phyloP scores from a whole-genome alignment of 192 early-diverging fungal species.

The Umbelopsis vinacea region DNA sequence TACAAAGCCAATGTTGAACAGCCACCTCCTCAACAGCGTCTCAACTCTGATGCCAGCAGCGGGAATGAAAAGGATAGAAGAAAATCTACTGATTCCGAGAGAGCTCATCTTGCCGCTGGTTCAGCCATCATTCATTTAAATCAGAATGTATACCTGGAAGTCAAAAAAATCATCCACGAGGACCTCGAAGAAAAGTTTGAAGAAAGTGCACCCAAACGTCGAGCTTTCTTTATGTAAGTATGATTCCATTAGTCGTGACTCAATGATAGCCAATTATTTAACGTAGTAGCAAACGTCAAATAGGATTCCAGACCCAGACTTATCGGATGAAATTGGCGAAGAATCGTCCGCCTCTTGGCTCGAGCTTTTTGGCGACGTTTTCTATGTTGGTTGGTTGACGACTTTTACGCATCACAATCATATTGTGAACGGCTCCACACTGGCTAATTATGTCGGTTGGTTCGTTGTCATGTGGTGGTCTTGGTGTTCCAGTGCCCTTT shows the following conservation, averaged over 20 bases:
- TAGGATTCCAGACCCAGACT: conserved; percentile 37
- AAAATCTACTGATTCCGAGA: conserved; percentile 6
- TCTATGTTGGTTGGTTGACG: conserved; percentile 49
- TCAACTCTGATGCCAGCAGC: neutral
- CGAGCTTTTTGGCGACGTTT: conserved; percentile 49
- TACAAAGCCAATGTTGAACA: neutral
- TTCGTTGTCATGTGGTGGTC: conserved; percentile 48
- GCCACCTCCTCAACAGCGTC: neutral
- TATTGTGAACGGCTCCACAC: conserved; percentile 34
- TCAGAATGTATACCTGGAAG: conserved; percentile 38
- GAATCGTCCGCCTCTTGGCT: conserved; percentile 39
- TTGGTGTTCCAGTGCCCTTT: conserved; percentile 44
- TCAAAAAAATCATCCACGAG: conserved; percentile 15
- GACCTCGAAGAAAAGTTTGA: conserved; percentile 18
- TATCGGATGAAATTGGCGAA: conserved; percentile 39
- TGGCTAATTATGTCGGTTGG: conserved; percentile 43
- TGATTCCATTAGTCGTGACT: neutral
- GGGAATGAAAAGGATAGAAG: neutral
- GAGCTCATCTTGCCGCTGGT: conserved; percentile 1
- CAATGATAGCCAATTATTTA: neutral
- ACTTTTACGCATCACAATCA: conserved; percentile 52
- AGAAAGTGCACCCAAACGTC: conserved; percentile 4
- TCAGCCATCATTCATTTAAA: conserved; percentile 28
- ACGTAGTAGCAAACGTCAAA: neutral
- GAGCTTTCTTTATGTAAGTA: conserved; percentile 36